Evolutionary conservation across 108 stramenopile species (phyloP).

Genomic region (Aurantiochytrium sp.): DNA sequence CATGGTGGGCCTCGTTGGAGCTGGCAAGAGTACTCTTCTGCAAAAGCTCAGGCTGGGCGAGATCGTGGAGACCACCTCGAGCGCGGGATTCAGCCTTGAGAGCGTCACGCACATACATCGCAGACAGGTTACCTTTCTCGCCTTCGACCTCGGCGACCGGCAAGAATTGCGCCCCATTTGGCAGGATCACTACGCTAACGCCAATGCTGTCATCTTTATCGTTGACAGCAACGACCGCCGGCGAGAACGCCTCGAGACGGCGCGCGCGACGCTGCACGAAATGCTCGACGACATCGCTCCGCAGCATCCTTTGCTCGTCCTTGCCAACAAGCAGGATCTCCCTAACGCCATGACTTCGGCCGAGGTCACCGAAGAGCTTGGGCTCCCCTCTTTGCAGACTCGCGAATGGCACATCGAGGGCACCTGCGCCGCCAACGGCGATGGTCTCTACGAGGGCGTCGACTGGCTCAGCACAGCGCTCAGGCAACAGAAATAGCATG

Average conservation of each 20-base stretch:
- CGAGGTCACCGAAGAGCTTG: conserved; percentile 26
- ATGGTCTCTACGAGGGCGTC: conserved; percentile 47
- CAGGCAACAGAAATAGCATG: too few species aligned
- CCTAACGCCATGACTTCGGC: conserved; percentile 37
- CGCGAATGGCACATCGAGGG: conserved; percentile 38
- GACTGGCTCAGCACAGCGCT: conserved; percentile 36
- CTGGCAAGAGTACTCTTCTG: too few species aligned
- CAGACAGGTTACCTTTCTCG: too few species aligned
- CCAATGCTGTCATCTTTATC: conserved; percentile 56
- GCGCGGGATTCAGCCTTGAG: too few species aligned
- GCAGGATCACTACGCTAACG: conserved; percentile 52
- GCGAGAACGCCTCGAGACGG: conserved; percentile 47
- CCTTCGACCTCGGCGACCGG: conserved; percentile 62
- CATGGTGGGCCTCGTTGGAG: too few species aligned
- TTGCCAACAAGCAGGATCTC: conserved; percentile 61
- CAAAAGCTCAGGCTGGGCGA: too few species aligned
- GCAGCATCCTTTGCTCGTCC: conserved; percentile 41
- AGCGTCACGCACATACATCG: too few species aligned
- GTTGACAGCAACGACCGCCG: conserved; percentile 54
- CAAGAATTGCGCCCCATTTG: conserved; percentile 55
- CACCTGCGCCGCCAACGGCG: conserved; percentile 39
- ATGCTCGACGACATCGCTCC: conserved; percentile 42
- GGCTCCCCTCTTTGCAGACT: background rate
- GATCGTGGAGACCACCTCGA: too few species aligned
- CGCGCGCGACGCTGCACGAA: conserved; percentile 41